Evolutionary conservation across 2,329 filamentous ascomycete genomes (phyloP), one percentile per base, ranked within the genome.

Genomic region (Fusarium buxicola): DNA sequence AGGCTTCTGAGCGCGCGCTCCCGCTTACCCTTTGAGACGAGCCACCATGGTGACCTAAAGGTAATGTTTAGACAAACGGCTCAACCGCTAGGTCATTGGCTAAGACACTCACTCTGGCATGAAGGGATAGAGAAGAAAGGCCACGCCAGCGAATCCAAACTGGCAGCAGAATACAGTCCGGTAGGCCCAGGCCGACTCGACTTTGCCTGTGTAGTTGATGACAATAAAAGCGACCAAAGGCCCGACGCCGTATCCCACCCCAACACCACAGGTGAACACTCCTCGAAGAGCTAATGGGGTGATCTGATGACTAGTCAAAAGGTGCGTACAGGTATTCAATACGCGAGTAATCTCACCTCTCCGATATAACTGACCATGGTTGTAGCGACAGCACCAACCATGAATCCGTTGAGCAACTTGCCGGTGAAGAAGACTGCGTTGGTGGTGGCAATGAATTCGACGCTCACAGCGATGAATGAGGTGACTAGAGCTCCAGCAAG

Each of bases 291-390:
- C 56, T 3, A 63, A 18, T n/a, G 60, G 60, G 0, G 56, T 36
- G 16, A 63, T 50, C 51, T 61, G 3, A 8, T 10, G 4, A 1
- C 1, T 2, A 31, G 25, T 41, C 2, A 39, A 27, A 3, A 12
- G 7, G 11, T 16, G 13, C 5, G 18, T n/a, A 3, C 47, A 35
- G 8, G 12, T 24, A 27, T 11, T 6, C 2, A 7, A n/a, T 3
- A 9, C 27, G n/a, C 1, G 38, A 15, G 5, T 40, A n/a, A 16
- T 13, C 46, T 32, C 16, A 56, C 55, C 39, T 63, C 60, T 47
- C 60, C 45, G 7, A 63, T 60, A 16, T 63, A 63, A 18, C 48
- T 55, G 21, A 60, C 36, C 60, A 58, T 58, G 13, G 48, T 53
- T 4, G 57, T 58, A 7, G 34, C 52, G 10, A 63, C 34, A 4